These are phyloP conservation scores for Hyphopichia wangnamkhiaoensis DNA, from an alignment of 1,139 yeast genomes.

Conservation along the genomic window DNA sequence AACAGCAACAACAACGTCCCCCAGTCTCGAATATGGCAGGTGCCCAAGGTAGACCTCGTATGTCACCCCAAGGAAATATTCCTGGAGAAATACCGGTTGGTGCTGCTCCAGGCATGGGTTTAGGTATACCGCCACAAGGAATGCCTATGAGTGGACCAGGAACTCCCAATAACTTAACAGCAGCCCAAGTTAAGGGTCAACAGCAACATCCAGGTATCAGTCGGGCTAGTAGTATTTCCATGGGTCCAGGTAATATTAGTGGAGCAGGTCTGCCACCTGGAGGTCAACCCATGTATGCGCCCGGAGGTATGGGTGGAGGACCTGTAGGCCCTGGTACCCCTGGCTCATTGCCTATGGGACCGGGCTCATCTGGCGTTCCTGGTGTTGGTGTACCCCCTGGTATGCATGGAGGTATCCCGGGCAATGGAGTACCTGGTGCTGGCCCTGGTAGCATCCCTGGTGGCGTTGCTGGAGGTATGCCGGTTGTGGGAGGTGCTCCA, in stretches of 20 bases:
- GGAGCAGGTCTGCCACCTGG: no score
- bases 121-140: neutral
- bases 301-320: no score
- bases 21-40: neutral
- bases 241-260: no score
- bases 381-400: no score
- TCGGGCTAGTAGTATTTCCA: slow-evolving; percentile 5
- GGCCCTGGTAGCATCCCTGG: neutral
- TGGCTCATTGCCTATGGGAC: no score
- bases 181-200: neutral
- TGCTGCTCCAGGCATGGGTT: neutral
- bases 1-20: slow-evolving; percentile 4
- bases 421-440: neutral
- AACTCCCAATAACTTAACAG: neutral
- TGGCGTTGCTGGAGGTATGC: neutral
- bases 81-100: neutral
- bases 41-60: neutral
- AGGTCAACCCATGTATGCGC: no score
- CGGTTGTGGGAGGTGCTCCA: neutral
- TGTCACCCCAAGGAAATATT: neutral
- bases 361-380: no score
- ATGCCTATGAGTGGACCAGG: slow-evolving; percentile 2
- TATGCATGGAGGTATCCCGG: no score
- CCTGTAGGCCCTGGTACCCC: neutral
- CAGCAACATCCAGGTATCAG: slow-evolving; percentile 5